Evolutionary conservation across 192 early-diverging fungal genomes (phyloP).

Genomic region (Lobosporangium transversale): DNA sequence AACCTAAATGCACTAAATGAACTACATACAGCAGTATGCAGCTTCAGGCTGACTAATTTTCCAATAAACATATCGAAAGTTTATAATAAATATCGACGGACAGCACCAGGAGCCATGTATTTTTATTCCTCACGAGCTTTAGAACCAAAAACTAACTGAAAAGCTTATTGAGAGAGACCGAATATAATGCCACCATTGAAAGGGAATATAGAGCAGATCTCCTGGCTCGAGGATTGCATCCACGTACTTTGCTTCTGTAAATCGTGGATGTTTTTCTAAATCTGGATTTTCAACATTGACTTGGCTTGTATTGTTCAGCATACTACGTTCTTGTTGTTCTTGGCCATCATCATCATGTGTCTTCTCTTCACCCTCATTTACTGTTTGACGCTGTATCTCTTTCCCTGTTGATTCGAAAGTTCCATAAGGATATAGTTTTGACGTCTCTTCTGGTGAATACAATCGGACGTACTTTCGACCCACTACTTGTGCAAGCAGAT

Average conservation of each 20-base stretch:
- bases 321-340: conserved; percentile 9
- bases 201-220: conserved; percentile 88
- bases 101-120: too few species aligned
- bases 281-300: conserved; percentile 79
- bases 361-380: neutral
- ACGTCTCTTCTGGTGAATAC: conserved; percentile 70
- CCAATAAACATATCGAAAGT: too few species aligned
- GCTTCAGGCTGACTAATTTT: too few species aligned
- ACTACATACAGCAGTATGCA: too few species aligned
- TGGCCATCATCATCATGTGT: neutral
- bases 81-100: too few species aligned
- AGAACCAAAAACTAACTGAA: conserved; percentile 94
- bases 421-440: conserved; percentile 71
- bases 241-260: conserved; percentile 64
- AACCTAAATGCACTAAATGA: too few species aligned
- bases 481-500: conserved; percentile 86
- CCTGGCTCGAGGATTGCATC: conserved; percentile 81
- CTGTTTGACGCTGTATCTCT: too few species aligned
- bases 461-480: conserved; percentile 83
- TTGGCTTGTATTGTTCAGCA: conserved; percentile 80
- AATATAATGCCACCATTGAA: conserved; percentile 94
- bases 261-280: conserved; percentile 60
- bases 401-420: too few species aligned
- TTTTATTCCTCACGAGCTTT: conserved; percentile 1
- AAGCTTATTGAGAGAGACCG: conserved; percentile 77